A percentile compares a stretch with the other conserved stretches of the same genome.
Evolutionary conservation across 495 filamentous ascomycete species (phyloP).

Genomic region (Filosporella fistucella): DNA sequence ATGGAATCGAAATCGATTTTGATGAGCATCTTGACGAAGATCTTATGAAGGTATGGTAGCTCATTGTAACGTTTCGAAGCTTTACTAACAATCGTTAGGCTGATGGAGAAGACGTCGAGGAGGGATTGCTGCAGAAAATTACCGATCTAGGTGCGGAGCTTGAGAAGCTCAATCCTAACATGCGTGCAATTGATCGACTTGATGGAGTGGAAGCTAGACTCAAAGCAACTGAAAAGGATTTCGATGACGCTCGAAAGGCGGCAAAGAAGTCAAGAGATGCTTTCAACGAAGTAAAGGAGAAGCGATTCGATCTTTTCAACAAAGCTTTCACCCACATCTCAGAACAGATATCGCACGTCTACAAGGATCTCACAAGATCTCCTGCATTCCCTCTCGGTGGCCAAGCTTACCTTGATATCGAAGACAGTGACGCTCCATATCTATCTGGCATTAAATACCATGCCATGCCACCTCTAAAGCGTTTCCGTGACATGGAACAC

Average conservation of each 20-base stretch:
- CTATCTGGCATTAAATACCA: constrained; percentile 94
- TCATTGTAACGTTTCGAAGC: neutral
- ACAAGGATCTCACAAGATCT: constrained; percentile 88
- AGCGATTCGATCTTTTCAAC: constrained; percentile 87
- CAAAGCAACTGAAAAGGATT: constrained; percentile 81
- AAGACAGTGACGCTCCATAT: constrained; percentile 82
- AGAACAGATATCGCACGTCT: constrained; percentile 88
- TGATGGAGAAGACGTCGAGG: constrained; percentile 66
- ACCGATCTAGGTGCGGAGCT: constrained; percentile 68
- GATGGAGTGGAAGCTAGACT: constrained; percentile 80
- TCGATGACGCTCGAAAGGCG: constrained; percentile 70
- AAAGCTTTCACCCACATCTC: constrained; percentile 93
- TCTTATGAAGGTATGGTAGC: constrained; percentile 62
- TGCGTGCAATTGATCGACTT: constrained; percentile 90
- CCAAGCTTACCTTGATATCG: constrained; percentile 90
- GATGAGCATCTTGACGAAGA: constrained; percentile 76
- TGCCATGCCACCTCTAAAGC: constrained; percentile 97
- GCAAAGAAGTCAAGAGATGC: constrained; percentile 73
- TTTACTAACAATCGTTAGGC: constrained; percentile 36
- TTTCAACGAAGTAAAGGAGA: constrained; percentile 75
- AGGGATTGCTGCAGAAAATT: constrained; percentile 76
- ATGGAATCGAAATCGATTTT: constrained; percentile 91
- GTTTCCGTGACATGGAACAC: constrained; percentile 99
- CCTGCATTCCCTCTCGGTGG: constrained; percentile 84
- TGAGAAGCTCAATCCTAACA: constrained; percentile 91